Evolutionary conservation across 139 green algal species (phyloP), one percentile per base, ranked within the genome.

Genomic region (Coccomyxa sp.): DNA sequence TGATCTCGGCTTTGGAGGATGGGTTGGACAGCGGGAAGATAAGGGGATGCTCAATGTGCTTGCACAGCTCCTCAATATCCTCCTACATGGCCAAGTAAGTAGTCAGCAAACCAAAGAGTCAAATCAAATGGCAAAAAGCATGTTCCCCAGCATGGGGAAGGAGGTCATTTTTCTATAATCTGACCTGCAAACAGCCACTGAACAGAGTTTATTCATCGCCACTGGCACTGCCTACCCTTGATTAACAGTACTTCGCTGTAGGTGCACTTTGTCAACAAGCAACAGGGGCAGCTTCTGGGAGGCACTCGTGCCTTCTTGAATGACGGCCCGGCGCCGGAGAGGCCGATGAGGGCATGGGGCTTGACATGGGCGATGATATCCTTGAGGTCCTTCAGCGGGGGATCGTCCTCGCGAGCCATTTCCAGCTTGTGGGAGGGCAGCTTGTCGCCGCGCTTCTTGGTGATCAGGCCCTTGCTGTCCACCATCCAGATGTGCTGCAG

Each of bases 11-110:
- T 80, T 95, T 93, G 66, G 71, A 87, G 23, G 95, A 98, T 57
- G 95, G 95, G 88, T 98, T 98, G 84, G 90, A 96, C n/a, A 98
- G 89, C 13, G 95, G 91, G 84, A 98, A 95, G 79, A 98, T 94
- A 1, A 98, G 85, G 14, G 95, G 95, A 51, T 85, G 87, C 45
- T 92, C 77, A 63, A 82, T 83, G 82, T 84, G 85, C 77, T 79
- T 68, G 32, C 83, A 90, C 91, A 97, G 85, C 66, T 89, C 90
- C 79, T 87, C 60, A 13, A 97, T 85, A 27, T 96, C 89, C 27
- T 93, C 87, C 77, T 91, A 45, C 57, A 85, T 28, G 51, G 32
- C 10, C 38, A 82, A 71, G 0, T 51, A 11, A 82, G 0, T 68
- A 51, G 38, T 51, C 38, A n/a, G n/a, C 38, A 51, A 51, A 51